phyloP scores from a whole-genome alignment of 495 filamentous ascomycete genomes.

The Podospora pseudopauciseta region DNA sequence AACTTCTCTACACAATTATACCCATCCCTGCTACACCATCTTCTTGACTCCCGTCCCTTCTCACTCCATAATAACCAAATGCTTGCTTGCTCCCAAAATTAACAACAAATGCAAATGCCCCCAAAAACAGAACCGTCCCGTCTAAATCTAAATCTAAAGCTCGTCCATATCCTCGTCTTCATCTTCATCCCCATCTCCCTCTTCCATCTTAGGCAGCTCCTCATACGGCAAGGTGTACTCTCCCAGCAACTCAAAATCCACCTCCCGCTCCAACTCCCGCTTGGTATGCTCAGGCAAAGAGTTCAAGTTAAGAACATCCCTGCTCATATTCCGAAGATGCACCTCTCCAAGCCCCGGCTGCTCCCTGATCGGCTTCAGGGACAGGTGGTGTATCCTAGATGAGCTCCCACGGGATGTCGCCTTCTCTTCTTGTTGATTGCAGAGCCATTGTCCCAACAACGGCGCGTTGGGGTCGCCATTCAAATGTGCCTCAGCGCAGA shows the following conservation, averaged over 20 bases:
- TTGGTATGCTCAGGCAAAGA: conserved; percentile 19
- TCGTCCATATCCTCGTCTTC: conserved; percentile 10
- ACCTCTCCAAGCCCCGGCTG: background rate
- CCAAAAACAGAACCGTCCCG: background rate
- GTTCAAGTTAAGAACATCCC: background rate
- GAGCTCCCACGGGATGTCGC: conserved; percentile 14
- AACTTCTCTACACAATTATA: too few species aligned
- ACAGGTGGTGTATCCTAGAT: background rate
- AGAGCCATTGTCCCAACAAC: conserved; percentile 32
- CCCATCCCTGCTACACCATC: too few species aligned
- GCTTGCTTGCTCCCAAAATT: background rate
- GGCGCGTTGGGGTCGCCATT: conserved; percentile 31
- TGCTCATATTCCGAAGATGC: background rate
- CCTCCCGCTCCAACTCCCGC: conserved; percentile 15
- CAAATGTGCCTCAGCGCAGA: conserved; percentile 39
- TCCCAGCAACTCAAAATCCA: conserved; percentile 11
- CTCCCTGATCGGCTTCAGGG: background rate
- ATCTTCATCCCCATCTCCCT: conserved; percentile 14
- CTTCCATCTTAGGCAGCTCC: background rate
- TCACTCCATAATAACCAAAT: background rate
- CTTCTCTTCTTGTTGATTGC: conserved; percentile 23
- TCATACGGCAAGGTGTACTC: conserved; percentile 12
- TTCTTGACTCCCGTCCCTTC: too few species aligned
- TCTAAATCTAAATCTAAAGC: background rate
- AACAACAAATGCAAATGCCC: background rate